Conservation (phyloP, 2,329 filamentous ascomycete genomes). For the Xylaria sp. region DNA sequence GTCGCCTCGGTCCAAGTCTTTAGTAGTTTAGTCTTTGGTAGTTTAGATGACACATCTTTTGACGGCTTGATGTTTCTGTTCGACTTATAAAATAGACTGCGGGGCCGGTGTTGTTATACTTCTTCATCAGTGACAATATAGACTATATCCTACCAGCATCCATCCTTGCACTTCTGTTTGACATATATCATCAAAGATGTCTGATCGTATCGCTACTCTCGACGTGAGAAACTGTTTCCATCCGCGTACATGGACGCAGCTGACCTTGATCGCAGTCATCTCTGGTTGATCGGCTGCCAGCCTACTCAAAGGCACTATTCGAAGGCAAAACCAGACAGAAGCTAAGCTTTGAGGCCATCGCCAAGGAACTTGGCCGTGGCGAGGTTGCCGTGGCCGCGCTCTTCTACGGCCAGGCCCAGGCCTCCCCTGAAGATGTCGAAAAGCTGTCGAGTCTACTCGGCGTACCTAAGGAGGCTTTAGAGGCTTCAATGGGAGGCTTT, state of each 20-base stretch:
- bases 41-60: constrained; percentile 8
- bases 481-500: constrained; percentile 73
- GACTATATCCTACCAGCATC: background rate
- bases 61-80: background rate
- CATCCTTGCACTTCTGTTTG: background rate
- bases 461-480: constrained; percentile 66
- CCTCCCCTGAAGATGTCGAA: constrained; percentile 72
- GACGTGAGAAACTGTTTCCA: constrained; percentile 40
- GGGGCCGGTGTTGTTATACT: background rate
- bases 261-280: constrained; percentile 61
- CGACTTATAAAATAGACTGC: background rate
- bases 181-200: constrained; percentile 41
- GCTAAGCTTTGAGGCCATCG: constrained; percentile 83
- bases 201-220: constrained; percentile 44
- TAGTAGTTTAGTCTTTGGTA: no score
- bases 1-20: constrained; percentile 16
- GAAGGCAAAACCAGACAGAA: constrained; percentile 79
- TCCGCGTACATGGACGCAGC: background rate
- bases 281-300: constrained; percentile 74
- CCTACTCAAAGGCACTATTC: constrained; percentile 78
- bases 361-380: constrained; percentile 75
- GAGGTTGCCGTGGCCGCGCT: constrained; percentile 88
- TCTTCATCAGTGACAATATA: background rate
- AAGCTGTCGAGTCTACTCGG: constrained; percentile 74
- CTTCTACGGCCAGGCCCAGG: constrained; percentile 88